phyloP scores from a whole-genome alignment of 495 filamentous ascomycete species.

The Ramalina intermedia region DNA sequence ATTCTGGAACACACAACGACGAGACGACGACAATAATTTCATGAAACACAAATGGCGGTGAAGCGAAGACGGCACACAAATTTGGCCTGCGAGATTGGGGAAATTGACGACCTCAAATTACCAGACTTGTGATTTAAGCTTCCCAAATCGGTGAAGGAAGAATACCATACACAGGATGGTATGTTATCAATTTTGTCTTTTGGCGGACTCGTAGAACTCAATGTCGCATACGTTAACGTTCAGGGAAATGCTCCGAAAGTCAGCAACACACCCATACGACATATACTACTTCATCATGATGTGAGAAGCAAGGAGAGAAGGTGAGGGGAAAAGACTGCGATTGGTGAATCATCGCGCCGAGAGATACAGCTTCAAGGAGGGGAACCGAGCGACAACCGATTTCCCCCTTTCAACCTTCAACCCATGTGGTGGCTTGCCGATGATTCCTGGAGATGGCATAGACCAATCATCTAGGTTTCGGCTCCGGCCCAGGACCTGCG shows the following conservation, averaged over 20 bases:
- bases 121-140: neutral
- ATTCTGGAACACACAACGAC: neutral
- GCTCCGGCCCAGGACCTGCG: conserved; percentile 3
- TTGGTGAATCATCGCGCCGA: neutral
- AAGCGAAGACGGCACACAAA: neutral
- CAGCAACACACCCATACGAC: neutral
- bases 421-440: conserved; percentile 3
- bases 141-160: neutral
- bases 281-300: too few species aligned
- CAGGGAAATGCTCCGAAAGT: neutral
- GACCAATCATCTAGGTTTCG: conserved; percentile 3
- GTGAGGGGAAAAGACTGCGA: too few species aligned
- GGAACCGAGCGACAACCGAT: neutral
- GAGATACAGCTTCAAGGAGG: neutral
- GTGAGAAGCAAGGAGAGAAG: too few species aligned
- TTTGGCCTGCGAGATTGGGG: neutral
- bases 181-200: neutral
- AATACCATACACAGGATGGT: neutral
- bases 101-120: neutral
- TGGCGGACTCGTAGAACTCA: neutral
- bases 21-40: neutral
- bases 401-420: neutral
- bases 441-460: conserved; percentile 4
- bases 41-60: neutral
- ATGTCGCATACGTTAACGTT: neutral